Conservation (phyloP, 768 basidiomycete genomes). For the Phaeolepiota aurea region DNA sequence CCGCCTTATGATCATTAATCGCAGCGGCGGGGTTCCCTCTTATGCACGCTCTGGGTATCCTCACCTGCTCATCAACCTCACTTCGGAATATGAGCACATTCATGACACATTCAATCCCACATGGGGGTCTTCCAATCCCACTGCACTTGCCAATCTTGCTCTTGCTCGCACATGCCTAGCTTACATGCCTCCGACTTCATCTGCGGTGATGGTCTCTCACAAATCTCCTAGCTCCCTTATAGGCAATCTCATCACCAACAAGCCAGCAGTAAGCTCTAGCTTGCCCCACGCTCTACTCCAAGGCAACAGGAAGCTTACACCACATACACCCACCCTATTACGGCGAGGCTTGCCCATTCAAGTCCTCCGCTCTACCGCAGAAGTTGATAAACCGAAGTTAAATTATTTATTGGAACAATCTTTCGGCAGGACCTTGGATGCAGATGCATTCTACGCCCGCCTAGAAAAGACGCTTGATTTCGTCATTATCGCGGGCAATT, state of each 20-base stretch:
- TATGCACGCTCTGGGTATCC: conserved; percentile 93
- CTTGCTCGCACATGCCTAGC: conserved; percentile 81
- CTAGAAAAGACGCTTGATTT: conserved; percentile 79
- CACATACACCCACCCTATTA: conserved; percentile 88
- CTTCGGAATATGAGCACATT: conserved; percentile 81
- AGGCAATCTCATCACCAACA: conserved; percentile 96
- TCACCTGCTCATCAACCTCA: conserved; percentile 91
- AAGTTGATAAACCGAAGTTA: conserved; percentile 71
- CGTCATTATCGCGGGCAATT: conserved; percentile 90
- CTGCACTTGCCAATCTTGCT: conserved; percentile 77
- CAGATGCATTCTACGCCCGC: conserved; percentile 69
- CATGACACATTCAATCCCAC: conserved; percentile 70
- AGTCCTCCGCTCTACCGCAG: conserved; percentile 61
- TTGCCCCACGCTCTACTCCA: conserved; percentile 90
- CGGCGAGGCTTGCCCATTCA: conserved; percentile 83
- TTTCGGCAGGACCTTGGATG: conserved; percentile 69
- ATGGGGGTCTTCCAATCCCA: conserved; percentile 76
- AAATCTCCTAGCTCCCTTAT: conserved; percentile 93
- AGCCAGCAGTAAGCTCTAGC: conserved; percentile 91
- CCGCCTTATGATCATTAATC: conserved; percentile 95
- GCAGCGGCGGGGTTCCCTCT: conserved; percentile 94
- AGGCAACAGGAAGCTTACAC: conserved; percentile 76
- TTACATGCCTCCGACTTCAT: conserved; percentile 90
- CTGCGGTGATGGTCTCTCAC: conserved; percentile 95
- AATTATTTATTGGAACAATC: conserved; percentile 81